Percentiles rank a stretch among this genome's conserved stretches.
Evolutionary conservation across 2,329 filamentous ascomycete genomes (phyloP).

Genomic region (Capronia americana): DNA sequence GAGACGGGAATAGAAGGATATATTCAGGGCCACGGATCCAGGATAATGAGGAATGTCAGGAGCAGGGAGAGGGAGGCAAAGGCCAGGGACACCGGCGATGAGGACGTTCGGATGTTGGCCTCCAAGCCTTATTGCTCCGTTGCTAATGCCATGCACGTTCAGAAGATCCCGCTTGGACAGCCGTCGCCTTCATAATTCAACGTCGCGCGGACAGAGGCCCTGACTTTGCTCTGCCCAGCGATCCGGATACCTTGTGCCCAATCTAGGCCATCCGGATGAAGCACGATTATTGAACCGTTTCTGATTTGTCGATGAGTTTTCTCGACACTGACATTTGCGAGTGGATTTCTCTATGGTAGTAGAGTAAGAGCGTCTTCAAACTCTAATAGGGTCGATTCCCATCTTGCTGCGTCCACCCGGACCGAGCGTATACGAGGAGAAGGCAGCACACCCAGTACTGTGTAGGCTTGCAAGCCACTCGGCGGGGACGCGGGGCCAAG

Average conservation of each 20-base stretch:
- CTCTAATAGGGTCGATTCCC: background rate
- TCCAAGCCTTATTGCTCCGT: background rate
- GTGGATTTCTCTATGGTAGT: background rate
- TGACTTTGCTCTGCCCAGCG: background rate
- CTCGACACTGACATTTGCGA: too few species aligned
- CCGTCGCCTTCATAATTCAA: background rate
- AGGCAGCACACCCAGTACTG: too few species aligned
- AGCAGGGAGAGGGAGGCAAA: background rate
- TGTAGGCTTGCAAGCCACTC: background rate
- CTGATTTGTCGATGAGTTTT: background rate
- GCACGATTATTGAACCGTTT: background rate
- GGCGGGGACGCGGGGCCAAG: background rate
- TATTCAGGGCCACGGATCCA: background rate
- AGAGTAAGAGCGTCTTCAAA: background rate
- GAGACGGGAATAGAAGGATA: background rate
- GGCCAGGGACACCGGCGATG: background rate
- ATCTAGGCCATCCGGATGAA: background rate
- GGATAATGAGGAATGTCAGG: background rate
- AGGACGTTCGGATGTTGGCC: background rate
- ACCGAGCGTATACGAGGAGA: conserved; percentile 12
- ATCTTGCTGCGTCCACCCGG: background rate
- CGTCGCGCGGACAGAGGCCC: too few species aligned
- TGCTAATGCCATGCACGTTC: background rate
- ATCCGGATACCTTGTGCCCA: background rate
- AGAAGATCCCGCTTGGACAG: background rate